Evolutionary conservation across 192 early-diverging fungal species (phyloP).

Genomic region (Allomyces macrogynus): DNA sequence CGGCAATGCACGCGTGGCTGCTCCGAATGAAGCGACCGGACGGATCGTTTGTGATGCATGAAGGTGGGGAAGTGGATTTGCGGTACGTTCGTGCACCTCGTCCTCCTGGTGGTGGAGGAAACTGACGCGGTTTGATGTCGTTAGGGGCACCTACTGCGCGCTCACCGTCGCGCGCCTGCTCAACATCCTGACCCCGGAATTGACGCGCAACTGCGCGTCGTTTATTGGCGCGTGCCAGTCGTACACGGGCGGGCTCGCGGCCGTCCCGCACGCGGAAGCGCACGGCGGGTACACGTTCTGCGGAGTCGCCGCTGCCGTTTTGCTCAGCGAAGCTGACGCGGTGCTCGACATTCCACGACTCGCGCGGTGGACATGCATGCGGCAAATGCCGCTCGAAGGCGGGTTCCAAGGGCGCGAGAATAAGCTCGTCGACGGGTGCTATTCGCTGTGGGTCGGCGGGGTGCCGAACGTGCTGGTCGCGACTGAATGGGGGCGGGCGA

Average conservation of each 20-base stretch:
- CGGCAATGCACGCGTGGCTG: conserved; percentile 49
- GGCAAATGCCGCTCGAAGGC: conserved; percentile 82
- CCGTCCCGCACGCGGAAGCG: conserved; percentile 63
- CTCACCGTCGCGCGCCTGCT: conserved; percentile 55
- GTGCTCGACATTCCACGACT: conserved; percentile 10
- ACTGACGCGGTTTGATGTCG: neutral
- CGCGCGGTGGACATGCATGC: conserved; percentile 45
- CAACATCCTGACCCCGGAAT: conserved; percentile 62
- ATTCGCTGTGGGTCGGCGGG: conserved; percentile 89
- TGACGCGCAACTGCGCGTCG: conserved; percentile 35
- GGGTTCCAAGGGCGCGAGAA: conserved; percentile 92
- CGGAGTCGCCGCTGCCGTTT: conserved; percentile 65
- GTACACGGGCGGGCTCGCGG: conserved; percentile 82
- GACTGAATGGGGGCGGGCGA: conserved; percentile 8
- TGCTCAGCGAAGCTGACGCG: conserved; percentile 41
- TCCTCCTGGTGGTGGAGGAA: too few species aligned
- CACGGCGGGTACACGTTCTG: conserved; percentile 94
- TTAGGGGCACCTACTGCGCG: conserved; percentile 68
- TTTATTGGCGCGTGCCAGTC: conserved; percentile 69
- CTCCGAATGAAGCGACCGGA: conserved; percentile 61
- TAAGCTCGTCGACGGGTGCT: conserved; percentile 96
- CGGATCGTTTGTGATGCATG: conserved; percentile 77
- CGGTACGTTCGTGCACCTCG: conserved; percentile 21
- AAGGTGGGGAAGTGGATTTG: conserved; percentile 84
- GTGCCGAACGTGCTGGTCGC: conserved; percentile 47